A percentile compares a stretch with the other conserved stretches of the same genome.
phyloP scores from a whole-genome alignment of 805 yeast species.

The Metschnikowia borealis region DNA sequence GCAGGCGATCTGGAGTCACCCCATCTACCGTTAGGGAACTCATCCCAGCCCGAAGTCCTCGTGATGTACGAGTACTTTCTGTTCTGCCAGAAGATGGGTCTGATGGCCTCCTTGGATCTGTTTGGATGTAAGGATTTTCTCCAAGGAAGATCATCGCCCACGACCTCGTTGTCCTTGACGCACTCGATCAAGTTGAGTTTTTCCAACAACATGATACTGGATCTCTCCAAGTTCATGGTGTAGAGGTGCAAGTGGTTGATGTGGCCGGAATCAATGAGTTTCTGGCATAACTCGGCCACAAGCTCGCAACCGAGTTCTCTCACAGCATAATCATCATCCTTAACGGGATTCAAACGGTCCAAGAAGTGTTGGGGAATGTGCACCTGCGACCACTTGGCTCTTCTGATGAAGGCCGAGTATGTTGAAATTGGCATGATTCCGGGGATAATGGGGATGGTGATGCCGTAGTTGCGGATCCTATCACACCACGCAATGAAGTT shows the following conservation, averaged over 20 bases:
- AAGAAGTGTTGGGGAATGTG: conserved; percentile 71
- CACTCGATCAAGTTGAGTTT: conserved; percentile 54
- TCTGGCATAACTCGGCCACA: conserved; percentile 77
- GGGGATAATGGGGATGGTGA: conserved; percentile 85
- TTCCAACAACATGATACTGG: conserved; percentile 85
- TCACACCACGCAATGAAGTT: conserved; percentile 80
- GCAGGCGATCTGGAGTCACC: conserved; percentile 98
- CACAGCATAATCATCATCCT: conserved; percentile 86
- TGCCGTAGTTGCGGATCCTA: conserved; percentile 63
- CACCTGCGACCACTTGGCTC: conserved; percentile 93
- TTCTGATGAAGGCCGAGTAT: conserved; percentile 84
- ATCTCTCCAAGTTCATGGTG: conserved; percentile 94
- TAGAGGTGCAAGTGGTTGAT: conserved; percentile 90
- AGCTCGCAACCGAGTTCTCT: conserved; percentile 82
- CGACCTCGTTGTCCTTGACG: conserved; percentile 35
- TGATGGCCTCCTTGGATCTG: conserved; percentile 73
- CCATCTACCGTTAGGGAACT: conserved; percentile 98
- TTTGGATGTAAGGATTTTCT: conserved; percentile 80
- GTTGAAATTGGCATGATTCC: conserved; percentile 99
- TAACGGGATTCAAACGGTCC: conserved; percentile 69
- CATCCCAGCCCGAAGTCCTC: conserved; percentile 94
- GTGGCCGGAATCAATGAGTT: conserved; percentile 62
- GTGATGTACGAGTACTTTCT: conserved; percentile 86
- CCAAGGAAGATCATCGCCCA: conserved; percentile 69
- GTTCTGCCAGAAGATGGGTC: conserved; percentile 96